phyloP scores from a whole-genome alignment of 257 asterid species.

The Petunia secreta region DNA sequence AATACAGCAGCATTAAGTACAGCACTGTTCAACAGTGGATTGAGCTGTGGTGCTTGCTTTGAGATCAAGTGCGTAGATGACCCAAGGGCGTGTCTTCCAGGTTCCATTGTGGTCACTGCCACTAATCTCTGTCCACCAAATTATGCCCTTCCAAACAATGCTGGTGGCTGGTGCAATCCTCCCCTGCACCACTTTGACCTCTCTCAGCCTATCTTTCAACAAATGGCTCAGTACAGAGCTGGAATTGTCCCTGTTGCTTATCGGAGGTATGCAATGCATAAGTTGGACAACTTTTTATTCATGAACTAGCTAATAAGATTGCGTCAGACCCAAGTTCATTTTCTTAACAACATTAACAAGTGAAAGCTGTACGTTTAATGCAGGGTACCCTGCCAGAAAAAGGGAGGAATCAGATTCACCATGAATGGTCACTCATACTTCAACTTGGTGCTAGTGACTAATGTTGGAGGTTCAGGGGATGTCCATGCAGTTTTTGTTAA shows the following conservation, averaged over 20 bases:
- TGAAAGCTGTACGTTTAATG: neutral
- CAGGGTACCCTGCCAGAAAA: conserved; percentile 30
- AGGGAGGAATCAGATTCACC: conserved; percentile 29
- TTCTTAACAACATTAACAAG: neutral
- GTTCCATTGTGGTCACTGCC: conserved; percentile 43
- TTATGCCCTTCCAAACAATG: conserved; percentile 40
- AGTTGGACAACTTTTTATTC: neutral
- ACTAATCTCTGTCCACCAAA: conserved; percentile 53
- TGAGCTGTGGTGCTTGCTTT: conserved; percentile 50
- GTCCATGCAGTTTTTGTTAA: conserved; percentile 23
- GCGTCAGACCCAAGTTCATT: no score
- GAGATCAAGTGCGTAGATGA: conserved; percentile 43
- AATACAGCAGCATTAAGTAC: conserved; percentile 50
- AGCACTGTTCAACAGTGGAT: conserved; percentile 44
- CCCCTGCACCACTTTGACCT: conserved; percentile 52
- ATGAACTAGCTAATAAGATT: no score
- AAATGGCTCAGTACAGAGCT: conserved; percentile 42
- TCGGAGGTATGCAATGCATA: conserved; percentile 39
- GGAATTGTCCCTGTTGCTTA: conserved; percentile 49
- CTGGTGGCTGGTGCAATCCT: conserved; percentile 60
- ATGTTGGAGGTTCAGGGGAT: conserved; percentile 29
- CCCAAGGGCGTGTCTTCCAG: conserved; percentile 35
- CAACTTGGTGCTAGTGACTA: conserved; percentile 14
- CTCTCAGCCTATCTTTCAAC: conserved; percentile 45
- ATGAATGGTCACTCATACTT: conserved; percentile 30